phyloP scores from a whole-genome alignment of 2,329 filamentous ascomycete species.

The Cyphellophora attinorum region DNA sequence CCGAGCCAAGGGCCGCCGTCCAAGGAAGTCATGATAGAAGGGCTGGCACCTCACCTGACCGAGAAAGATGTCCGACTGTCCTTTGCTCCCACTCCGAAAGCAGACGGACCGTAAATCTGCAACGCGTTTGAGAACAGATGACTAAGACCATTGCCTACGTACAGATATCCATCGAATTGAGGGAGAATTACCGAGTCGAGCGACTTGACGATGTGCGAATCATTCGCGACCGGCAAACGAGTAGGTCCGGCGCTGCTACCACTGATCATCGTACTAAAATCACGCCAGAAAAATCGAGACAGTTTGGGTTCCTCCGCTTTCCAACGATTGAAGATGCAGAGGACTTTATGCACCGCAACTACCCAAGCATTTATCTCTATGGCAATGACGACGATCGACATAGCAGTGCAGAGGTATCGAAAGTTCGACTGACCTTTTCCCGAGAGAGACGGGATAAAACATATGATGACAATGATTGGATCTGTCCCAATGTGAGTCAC shows the following conservation, averaged over 20 bases:
- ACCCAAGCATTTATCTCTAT: constrained; percentile 41
- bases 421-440: constrained; percentile 44
- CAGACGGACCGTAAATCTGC: too few relatives aligned
- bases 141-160: constrained; percentile 16
- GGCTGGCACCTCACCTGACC: constrained; percentile 37
- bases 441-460: constrained; percentile 43
- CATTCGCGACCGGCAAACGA: constrained; percentile 50
- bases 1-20: constrained; percentile 33
- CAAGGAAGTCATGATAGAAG: constrained; percentile 42
- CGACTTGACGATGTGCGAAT: constrained; percentile 48
- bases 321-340: constrained; percentile 37
- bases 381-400: constrained; percentile 27
- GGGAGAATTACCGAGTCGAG: constrained; percentile 40
- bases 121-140: constrained; percentile 12
- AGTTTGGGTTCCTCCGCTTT: constrained; percentile 50
- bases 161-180: constrained; percentile 49
- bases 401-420: constrained; percentile 31
- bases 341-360: constrained; percentile 44
- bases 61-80: constrained; percentile 41
- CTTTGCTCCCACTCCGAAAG: constrained; percentile 19
- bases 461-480: constrained; percentile 47
- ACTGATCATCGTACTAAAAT: constrained; percentile 3
- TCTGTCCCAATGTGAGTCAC: constrained; percentile 28
- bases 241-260: constrained; percentile 24
- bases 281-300: constrained; percentile 41